Evolutionary conservation across 1,139 yeast genomes (phyloP).

Genomic region (Magnusiomyces tetraspermus): DNA sequence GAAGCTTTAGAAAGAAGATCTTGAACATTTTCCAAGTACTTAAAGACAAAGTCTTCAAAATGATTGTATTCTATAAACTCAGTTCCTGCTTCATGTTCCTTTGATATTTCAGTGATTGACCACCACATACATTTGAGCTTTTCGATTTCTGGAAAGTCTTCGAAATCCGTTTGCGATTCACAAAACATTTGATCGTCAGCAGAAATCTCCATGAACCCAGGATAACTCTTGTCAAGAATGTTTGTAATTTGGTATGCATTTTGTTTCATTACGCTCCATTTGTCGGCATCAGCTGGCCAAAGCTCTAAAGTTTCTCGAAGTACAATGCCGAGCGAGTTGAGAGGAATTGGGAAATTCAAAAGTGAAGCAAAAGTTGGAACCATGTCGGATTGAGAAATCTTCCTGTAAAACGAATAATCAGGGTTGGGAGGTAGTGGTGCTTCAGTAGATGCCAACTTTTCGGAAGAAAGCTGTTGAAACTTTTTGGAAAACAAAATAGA

Average conservation of each 20-base stretch:
- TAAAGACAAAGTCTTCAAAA: constrained; percentile 24
- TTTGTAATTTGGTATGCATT: constrained; percentile 52
- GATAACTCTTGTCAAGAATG: constrained; percentile 19
- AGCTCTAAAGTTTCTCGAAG: constrained; percentile 48
- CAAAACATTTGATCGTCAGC: constrained; percentile 16
- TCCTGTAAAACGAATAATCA: constrained; percentile 44
- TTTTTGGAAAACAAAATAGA: constrained; percentile 58
- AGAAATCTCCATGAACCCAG: constrained; percentile 14
- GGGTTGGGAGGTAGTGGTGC: constrained; percentile 38
- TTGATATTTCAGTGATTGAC: constrained; percentile 8
- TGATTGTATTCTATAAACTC: constrained; percentile 9
- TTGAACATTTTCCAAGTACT: constrained; percentile 45
- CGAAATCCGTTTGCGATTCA: constrained; percentile 17
- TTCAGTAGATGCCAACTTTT: constrained; percentile 6
- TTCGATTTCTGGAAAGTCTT: constrained; percentile 20
- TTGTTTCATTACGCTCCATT: constrained; percentile 42
- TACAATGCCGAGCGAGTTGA: constrained; percentile 71
- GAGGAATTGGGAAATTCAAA: constrained; percentile 75
- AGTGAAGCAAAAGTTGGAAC: constrained; percentile 77
- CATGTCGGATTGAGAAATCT: constrained; percentile 70
- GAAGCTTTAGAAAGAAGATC: constrained; percentile 52
- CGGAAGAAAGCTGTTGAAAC: constrained; percentile 30
- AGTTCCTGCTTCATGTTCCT: not conserved
- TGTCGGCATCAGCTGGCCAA: constrained; percentile 34
- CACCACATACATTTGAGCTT: constrained; percentile 21